Evolutionary conservation across 176 grass and related monocot species (phyloP).

Genomic region (Triticum aestivum): IWGSC_CS_RefSeq_v2.1 NC_057805.1:127394033-127394532

Average conservation of each 20-base stretch:
- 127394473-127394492: background rate
- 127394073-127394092: background rate
- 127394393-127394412: slow-evolving; percentile 20
- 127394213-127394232: slow-evolving; percentile 86
- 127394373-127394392: slow-evolving; percentile 65
- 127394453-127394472: background rate
- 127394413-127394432: background rate
- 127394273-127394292: slow-evolving; percentile 68
- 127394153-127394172: slow-evolving; percentile 11
- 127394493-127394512: background rate
- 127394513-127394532: slow-evolving; percentile 7
- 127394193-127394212: slow-evolving; percentile 24
- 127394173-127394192: slow-evolving; percentile 31
- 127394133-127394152: background rate
- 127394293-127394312: slow-evolving; percentile 75
- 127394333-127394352: slow-evolving; percentile 49
- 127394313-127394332: slow-evolving; percentile 48
- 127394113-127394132: too few species aligned
- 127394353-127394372: slow-evolving; percentile 82
- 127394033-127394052: background rate
- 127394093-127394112: too few species aligned
- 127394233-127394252: slow-evolving; percentile 90
- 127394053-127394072: slow-evolving; percentile 12
- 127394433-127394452: background rate
- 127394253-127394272: slow-evolving; percentile 74